Base-by-base conservation (phyloP, 164 flowering plant species). In the Liquidambar formosana region DNA sequence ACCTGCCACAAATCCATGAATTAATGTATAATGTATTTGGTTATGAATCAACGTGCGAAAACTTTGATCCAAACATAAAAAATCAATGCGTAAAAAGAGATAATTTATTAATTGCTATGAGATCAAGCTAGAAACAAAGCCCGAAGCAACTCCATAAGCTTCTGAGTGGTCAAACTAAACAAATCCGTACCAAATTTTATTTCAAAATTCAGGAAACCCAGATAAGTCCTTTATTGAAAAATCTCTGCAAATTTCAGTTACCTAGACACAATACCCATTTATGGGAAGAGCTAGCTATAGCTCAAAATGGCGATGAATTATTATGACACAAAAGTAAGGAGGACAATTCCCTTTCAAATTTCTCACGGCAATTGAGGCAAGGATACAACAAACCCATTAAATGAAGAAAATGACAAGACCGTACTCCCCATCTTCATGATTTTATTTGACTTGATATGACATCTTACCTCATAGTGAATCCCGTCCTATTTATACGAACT, bases 1-100 rank as follows among this genome's bases (percentile, higher is more conserved):
- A 90, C 97, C 98, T 92, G 92, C 84, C 75, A 48, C 71, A 65
- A 71, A 71, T 75, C 27, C 70, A 71, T 70, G 61, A 53, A n/a
- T n/a, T n/a, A n/a, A 49, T 2, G 47, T 41, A 70, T 22, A 8
- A 12, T 16, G 41, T 33, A n/a, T n/a, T n/a, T n/a, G n/a, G n/a
- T n/a, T n/a, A 33, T 33, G 41, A 33, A 33, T 2, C 2, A 33
- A 33, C 6, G 41, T 6, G 41, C 6, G 41, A 64, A n/a, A n/a
- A n/a, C n/a, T n/a, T n/a, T n/a, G n/a, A n/a, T n/a, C n/a, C n/a
- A n/a, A n/a, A n/a, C n/a, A n/a, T n/a, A n/a, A 61, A 43, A 65
- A 41, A 18, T 2, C 64, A 59, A 23, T 45, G 14, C 18, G 13
- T 16, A 19, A 6, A 63, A 33, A 33, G 41, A 33, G 41, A 33